Conservation (phyloP, 2,329 filamentous ascomycete genomes). For the Phaeosphaeriaceae sp. region DNA sequence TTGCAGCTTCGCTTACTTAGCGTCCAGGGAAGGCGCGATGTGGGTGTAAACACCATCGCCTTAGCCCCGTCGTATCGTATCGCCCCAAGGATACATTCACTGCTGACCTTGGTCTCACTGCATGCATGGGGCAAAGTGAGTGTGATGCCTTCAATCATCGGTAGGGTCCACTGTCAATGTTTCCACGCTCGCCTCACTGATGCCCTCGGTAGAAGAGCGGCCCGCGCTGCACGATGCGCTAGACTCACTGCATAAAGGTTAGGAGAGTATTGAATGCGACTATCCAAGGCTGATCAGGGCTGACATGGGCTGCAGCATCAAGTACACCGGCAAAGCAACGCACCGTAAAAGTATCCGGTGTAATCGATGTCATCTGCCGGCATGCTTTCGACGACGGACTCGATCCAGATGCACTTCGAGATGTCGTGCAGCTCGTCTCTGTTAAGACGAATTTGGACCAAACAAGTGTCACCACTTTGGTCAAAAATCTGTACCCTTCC, state of each 20-base stretch:
- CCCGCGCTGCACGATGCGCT: slow-evolving; percentile 43
- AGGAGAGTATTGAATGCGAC: slow-evolving; percentile 29
- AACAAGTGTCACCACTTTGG: slow-evolving; percentile 69
- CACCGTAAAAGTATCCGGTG: slow-evolving; percentile 64
- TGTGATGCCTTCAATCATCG: slow-evolving; percentile 41
- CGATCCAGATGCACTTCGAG: slow-evolving; percentile 63
- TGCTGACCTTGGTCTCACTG: slow-evolving; percentile 32
- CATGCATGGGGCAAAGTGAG: slow-evolving; percentile 28
- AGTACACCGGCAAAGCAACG: slow-evolving; percentile 68
- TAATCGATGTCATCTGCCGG: slow-evolving; percentile 67
- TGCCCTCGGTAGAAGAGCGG: slow-evolving; percentile 34
- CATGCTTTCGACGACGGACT: slow-evolving; percentile 73
- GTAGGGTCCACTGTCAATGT: slow-evolving; percentile 21
- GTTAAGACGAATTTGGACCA: slow-evolving; percentile 75
- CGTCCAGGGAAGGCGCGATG: slow-evolving; percentile 28
- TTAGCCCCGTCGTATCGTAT: slow-evolving; percentile 2
- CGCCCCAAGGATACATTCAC: slow-evolving; percentile 10
- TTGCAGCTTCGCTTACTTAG: slow-evolving; percentile 27
- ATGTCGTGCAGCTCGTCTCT: slow-evolving; percentile 71
- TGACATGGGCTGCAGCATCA: slow-evolving; percentile 42
- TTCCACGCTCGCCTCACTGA: slow-evolving; percentile 25
- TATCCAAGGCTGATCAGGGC: slow-evolving; percentile 21
- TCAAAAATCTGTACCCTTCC: slow-evolving; percentile 79
- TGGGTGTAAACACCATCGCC: slow-evolving; percentile 36
- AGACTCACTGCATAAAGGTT: slow-evolving; percentile 45